Evolutionary conservation across 139 green algal species (phyloP).

Genomic region (Zygnema circumcarinatum): DNA sequence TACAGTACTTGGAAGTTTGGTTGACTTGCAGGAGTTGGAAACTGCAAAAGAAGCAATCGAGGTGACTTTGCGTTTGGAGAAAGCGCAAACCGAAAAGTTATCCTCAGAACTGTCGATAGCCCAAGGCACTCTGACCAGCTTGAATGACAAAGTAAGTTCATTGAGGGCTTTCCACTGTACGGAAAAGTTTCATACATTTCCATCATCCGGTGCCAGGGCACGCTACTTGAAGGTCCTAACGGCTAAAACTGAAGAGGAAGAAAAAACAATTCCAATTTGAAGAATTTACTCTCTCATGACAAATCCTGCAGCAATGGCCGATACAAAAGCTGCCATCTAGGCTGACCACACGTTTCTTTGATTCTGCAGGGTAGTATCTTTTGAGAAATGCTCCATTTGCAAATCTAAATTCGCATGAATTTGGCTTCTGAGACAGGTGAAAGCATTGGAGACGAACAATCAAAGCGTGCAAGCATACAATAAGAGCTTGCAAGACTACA

Average conservation of each 20-base stretch:
- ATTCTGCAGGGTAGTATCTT: background rate
- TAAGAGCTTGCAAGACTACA: slow-evolving; percentile 56
- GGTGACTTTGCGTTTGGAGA: no score
- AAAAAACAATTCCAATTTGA: background rate
- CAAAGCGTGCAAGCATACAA: slow-evolving; percentile 39
- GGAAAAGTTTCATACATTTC: no score
- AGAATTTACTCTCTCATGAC: background rate
- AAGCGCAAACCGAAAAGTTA: no score
- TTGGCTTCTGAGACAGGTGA: slow-evolving; percentile 35
- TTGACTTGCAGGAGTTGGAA: background rate
- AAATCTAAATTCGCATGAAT: background rate
- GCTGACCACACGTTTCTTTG: background rate
- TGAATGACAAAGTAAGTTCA: no score
- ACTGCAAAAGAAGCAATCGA: background rate
- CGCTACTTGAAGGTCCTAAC: no score
- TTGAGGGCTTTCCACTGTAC: no score
- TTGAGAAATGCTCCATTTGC: background rate
- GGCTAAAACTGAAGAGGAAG: background rate
- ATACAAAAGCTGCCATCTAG: background rate
- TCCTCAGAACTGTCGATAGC: no score
- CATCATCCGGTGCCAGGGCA: no score
- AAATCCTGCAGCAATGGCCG: background rate
- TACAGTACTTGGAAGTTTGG: background rate
- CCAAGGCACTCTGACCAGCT: no score
- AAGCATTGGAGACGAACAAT: slow-evolving; percentile 23